Percentiles rank a stretch among this genome's conserved stretches.
These are phyloP conservation scores for Citrus trifoliata DNA, from an alignment of 345 rosid genomes.

Conservation along the genomic window DNA sequence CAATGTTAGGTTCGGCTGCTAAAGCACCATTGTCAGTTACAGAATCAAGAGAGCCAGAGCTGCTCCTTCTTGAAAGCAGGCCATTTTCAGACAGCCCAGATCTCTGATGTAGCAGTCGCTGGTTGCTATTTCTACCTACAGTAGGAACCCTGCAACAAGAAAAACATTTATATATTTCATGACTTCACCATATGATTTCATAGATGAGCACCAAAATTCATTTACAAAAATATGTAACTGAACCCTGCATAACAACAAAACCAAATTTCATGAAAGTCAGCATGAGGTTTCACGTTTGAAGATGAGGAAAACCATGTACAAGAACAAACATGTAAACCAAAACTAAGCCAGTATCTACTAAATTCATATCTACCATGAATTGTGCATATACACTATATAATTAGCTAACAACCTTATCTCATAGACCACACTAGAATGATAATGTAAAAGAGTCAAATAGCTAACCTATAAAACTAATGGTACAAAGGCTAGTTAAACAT, in stretches of 20 bases:
- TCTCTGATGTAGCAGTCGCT: constrained; percentile 29
- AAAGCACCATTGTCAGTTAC: constrained; percentile 21
- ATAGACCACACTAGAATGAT: not conserved
- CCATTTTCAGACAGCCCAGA: constrained; percentile 38
- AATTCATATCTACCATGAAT: not conserved
- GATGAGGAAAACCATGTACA: not conserved
- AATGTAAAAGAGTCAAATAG: not conserved
- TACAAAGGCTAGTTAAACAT: not conserved
- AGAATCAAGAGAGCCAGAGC: constrained; percentile 41
- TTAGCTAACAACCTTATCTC: not conserved
- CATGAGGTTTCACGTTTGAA: not conserved
- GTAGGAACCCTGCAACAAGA: constrained; percentile 30
- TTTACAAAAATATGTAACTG: not conserved
- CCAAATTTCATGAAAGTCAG: not conserved
- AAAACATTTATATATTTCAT: not conserved
- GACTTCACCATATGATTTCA: not conserved
- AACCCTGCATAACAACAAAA: constrained; percentile 19
- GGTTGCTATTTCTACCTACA: constrained; percentile 30
- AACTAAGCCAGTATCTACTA: not conserved
- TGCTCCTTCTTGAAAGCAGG: constrained; percentile 24
- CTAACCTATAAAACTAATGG: not conserved
- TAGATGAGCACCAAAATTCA: not conserved
- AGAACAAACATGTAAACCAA: not conserved
- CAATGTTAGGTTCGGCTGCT: constrained; percentile 25
- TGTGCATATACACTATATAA: not conserved